Percentiles rank a stretch among this genome's conserved stretches.
Evolutionary conservation across 441 rosid genomes (phyloP).

Genomic region (Gossypium trilobum): DNA sequence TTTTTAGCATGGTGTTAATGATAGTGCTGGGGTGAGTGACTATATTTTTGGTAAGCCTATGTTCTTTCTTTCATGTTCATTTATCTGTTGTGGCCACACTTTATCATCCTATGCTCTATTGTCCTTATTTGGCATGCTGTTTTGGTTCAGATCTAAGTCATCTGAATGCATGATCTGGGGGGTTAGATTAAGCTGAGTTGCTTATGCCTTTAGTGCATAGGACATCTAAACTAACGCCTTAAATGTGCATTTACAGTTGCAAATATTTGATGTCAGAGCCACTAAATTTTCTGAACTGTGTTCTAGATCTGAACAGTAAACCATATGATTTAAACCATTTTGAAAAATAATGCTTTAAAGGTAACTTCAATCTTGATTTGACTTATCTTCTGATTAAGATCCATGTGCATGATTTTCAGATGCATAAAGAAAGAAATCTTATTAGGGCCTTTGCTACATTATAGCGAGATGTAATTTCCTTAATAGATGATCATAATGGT

Average conservation of each 20-base stretch:
- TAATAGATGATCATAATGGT: neutral
- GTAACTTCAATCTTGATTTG: slow-evolving; percentile 5
- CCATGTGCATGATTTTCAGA: neutral
- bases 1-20: neutral
- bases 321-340: neutral
- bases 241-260: slow-evolving; percentile 8
- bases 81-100: neutral
- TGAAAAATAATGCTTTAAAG: neutral
- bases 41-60: neutral
- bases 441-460: neutral
- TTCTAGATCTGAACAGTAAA: neutral
- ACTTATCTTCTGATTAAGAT: neutral
- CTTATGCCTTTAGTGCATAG: neutral
- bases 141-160: neutral
- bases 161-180: neutral
- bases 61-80: slow-evolving; percentile 1
- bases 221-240: slow-evolving; percentile 9
- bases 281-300: neutral
- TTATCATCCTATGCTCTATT: slow-evolving; percentile 14
- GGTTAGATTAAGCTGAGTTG: neutral
- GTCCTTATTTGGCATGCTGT: slow-evolving; percentile 3
- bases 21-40: slow-evolving; percentile 8
- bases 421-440: neutral
- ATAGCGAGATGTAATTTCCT: neutral
- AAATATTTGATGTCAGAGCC: neutral